A percentile compares a stretch with the other conserved stretches of the same genome.
These are phyloP conservation scores for Withania somnifera DNA, from an alignment of 305 asterid species.

Conservation along the genomic window DNA sequence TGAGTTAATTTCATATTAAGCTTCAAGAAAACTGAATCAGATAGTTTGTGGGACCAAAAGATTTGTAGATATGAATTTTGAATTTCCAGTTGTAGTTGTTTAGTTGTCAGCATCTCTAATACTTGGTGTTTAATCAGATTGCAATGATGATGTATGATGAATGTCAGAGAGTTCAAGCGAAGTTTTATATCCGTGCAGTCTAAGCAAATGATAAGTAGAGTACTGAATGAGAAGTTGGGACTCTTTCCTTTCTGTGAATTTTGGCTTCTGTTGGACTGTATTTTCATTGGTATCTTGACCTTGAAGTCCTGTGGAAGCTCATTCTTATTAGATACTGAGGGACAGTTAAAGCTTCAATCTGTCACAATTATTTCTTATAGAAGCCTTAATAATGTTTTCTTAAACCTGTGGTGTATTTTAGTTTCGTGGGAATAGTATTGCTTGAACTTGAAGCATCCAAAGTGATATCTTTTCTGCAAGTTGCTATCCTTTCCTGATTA, in stretches of 20 bases:
- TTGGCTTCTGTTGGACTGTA: background rate
- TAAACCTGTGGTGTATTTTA: background rate
- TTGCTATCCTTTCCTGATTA: background rate
- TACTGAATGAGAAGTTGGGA: constrained; percentile 16
- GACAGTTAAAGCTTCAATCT: background rate
- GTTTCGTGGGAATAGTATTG: background rate
- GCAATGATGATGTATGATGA: constrained; percentile 69
- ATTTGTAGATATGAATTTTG: constrained; percentile 7
- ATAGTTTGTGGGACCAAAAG: constrained; percentile 11
- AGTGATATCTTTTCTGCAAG: background rate
- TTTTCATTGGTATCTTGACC: background rate
- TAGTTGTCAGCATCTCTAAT: constrained; percentile 41
- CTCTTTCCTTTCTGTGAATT: background rate
- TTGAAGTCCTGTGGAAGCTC: background rate
- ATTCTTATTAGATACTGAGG: background rate
- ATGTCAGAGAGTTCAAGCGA: constrained; percentile 39
- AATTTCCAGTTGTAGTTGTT: constrained; percentile 26
- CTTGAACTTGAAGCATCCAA: background rate
- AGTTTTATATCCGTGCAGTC: constrained; percentile 28
- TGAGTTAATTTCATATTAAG: constrained; percentile 12
- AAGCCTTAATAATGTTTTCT: background rate
- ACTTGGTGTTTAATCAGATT: constrained; percentile 65
- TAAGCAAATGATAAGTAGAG: constrained; percentile 29
- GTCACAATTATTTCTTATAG: background rate
- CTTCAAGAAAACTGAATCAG: constrained; percentile 1